phyloP scores from a whole-genome alignment of 805 yeast species.

The Cyberlindnera maclurae region DNA sequence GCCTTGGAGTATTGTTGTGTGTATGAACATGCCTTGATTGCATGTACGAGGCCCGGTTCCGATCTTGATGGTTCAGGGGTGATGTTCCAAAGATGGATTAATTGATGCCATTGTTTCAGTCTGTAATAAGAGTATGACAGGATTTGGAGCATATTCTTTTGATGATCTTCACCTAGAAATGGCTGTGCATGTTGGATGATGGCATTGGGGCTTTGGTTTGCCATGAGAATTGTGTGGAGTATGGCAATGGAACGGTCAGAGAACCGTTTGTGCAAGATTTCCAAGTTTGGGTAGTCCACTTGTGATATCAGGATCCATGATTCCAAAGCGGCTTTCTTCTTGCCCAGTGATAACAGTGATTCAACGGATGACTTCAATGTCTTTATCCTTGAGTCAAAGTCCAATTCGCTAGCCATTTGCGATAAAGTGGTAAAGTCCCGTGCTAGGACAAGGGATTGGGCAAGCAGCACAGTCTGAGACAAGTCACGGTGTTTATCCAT shows the following conservation, averaged over 20 bases:
- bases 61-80: constrained; percentile 1
- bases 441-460: background rate
- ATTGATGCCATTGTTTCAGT: constrained; percentile 2
- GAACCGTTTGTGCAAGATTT: constrained; percentile 7
- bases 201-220: background rate
- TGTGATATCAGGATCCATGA: constrained; percentile 5
- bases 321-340: constrained; percentile 3
- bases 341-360: background rate
- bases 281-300: constrained; percentile 3
- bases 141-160: background rate
- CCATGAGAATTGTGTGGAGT: constrained; percentile 2
- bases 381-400: background rate
- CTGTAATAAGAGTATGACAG: constrained; percentile 10
- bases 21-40: constrained; percentile 9
- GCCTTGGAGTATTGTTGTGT: constrained; percentile 4
- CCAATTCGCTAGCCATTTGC: background rate
- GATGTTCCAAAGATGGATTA: constrained; percentile 5
- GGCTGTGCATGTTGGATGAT: constrained; percentile 1
- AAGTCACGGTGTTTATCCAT: background rate
- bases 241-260: constrained; percentile 2
- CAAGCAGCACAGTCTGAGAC: background rate
- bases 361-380: constrained; percentile 1
- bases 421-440: background rate
- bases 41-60: constrained; percentile 1
- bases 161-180: background rate